Evolutionary conservation across 495 filamentous ascomycete genomes (phyloP), one percentile per base, ranked within the genome.

Genomic region (Cairneyella variabilis): DNA sequence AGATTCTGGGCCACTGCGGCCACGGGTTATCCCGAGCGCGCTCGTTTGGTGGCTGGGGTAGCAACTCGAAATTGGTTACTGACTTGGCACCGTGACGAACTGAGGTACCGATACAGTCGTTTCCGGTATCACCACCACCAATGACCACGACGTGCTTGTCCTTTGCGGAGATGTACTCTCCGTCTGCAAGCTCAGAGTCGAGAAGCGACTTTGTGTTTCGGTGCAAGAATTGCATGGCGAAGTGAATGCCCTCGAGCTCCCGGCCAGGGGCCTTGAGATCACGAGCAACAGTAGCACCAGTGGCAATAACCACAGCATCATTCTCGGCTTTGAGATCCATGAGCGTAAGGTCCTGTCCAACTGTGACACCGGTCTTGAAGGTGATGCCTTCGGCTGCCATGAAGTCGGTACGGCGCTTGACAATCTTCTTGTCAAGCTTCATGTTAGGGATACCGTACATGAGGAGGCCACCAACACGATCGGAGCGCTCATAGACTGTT

Each of bases 361-460:
- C 77, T 23, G 84, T 68, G 39, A 86, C 79, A 58, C 83, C 80
- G 23, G 90, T 87, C 62, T 86, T 83, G 67, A 95, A 97, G 48
- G 82, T 76, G 66, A 97, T 71, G 28, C 93, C 95, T 71, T 99
- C 93, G 10, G 83, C 83, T 47, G 86, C 88, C 91, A 99, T 96
- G 70, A 99, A 86, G 70, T 99, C 87, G 18, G 93, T 90, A 64
- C 93, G 88, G 44, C 93, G 88, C 77, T 97, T 90, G 44, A 99
- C 93, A 51, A 99, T 80, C 65, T 89, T 90, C 80, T 99, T 99
- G 79, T 99, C 93, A 25, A 99, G 85, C 78, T 99, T 99, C 93
- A 99, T 99, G 79, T 99, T 99, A 42, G 93, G 93, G 56, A 99
- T 99, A 59, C 93, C 93, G 66, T 99, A 84, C 93, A 99, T 99